Conservation (phyloP, 148 eudicot genomes). For the Gaultheria prostrata region DNA sequence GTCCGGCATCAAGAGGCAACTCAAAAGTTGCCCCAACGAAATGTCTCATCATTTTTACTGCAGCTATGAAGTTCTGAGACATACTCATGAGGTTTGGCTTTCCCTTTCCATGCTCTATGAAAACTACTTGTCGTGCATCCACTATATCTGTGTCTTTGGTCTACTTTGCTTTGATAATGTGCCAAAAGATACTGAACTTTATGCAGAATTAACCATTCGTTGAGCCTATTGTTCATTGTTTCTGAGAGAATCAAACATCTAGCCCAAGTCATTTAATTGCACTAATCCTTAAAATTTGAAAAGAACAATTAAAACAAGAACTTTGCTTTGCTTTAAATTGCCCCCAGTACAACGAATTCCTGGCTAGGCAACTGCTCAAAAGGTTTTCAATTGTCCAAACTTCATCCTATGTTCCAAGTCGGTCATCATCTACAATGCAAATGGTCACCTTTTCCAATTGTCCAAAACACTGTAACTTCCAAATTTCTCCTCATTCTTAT, state of each 20-base stretch:
- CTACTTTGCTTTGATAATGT: neutral
- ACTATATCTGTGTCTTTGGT: neutral
- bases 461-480: neutral
- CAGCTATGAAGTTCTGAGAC: neutral
- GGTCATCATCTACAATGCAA: neutral
- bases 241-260: neutral
- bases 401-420: neutral
- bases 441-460: neutral
- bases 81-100: neutral
- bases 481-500: neutral
- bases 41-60: neutral
- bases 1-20: too few species aligned
- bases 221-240: neutral
- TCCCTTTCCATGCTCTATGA: too few species aligned
- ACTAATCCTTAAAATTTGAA: neutral
- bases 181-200: neutral
- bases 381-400: neutral
- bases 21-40: neutral
- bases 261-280: too few species aligned
- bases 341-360: neutral
- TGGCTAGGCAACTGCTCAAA: neutral
- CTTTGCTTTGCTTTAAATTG: neutral
- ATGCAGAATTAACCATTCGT: neutral
- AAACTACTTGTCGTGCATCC: neutral
- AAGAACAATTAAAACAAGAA: too few species aligned